Base-by-base conservation (phyloP, 2,329 filamentous ascomycete species). In the Paecilomyces fulvus region DNA sequence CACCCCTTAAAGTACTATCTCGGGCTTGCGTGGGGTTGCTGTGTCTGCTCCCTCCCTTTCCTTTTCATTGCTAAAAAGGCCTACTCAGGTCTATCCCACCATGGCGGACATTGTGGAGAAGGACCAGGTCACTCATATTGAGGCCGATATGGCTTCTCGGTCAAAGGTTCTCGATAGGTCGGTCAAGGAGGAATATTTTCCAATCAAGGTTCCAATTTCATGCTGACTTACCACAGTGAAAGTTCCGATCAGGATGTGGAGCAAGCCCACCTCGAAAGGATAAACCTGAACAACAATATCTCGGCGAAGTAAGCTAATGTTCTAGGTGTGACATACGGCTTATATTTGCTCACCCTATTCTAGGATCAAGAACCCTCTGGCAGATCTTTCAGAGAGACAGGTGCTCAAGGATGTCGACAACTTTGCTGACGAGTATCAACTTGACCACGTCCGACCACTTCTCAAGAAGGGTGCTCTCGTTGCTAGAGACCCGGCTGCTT, bases 351-450 rank as follows among this genome's bases (percentile, higher is more conserved):
- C 8, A 49, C 10, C 10, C 4, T 28, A 1, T n/a, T 49, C 20
- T 49, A 56, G 55, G 23, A 57, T 66, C 56, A 63, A 63, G 55
- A 71, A 71, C 50, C 68, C 68, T 55, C 61, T 71, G 4, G 54
- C 62, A 6, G 68, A 64, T 10, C 68, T 71, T 31, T 63, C 69
- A 17, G 67, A 66, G 52, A 63, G 63, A 2, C 62, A 65, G 43
- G 57, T 71, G 12, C 58, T 70, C 5, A 57, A 60, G 49, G 67
- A 71, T 55, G 69, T 70, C 37, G 65, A 67, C 30, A 53, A 62
- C 28, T 71, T 64, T 64, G 86, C 84, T 43, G 73, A 76, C n/a
- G 72, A 80, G 52, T 82, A 87, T 61, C 78, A 79, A 25, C 76
- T 92, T 30, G 71, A 74, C 1, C 82, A 87, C 54, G 79, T 86